These are phyloP conservation scores for Solanum peruvianum DNA, from an alignment of 257 asterid genomes.

Conservation along the genomic window DNA sequence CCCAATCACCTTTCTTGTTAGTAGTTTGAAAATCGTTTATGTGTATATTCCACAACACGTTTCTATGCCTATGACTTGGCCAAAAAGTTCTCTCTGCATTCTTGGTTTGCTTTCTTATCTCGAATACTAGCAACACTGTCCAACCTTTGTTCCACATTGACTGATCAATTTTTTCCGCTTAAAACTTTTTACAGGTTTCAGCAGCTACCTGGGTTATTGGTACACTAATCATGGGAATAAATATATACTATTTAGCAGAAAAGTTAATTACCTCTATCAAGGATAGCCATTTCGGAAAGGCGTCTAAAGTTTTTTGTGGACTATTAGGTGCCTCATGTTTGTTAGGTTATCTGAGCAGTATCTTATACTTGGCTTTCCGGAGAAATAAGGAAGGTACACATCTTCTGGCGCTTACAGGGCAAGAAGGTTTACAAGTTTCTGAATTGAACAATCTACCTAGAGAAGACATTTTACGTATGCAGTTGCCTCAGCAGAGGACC, in stretches of 20 bases:
- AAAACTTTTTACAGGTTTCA: constrained; percentile 37
- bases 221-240: constrained; percentile 73
- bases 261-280: constrained; percentile 48
- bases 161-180: background rate
- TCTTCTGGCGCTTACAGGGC: constrained; percentile 46
- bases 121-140: background rate
- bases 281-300: constrained; percentile 28
- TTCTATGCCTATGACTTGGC: background rate
- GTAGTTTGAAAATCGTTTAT: background rate
- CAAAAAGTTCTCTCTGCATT: background rate
- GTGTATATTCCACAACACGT: background rate
- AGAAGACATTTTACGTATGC: constrained; percentile 70
- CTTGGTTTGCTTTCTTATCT: background rate
- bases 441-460: constrained; percentile 36
- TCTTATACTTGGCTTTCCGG: constrained; percentile 49
- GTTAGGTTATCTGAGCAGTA: constrained; percentile 60
- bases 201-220: constrained; percentile 75
- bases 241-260: constrained; percentile 60
- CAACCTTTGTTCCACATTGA: background rate
- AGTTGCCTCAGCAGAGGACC: constrained; percentile 53
- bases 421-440: constrained; percentile 26
- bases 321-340: constrained; percentile 47
- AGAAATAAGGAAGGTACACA: constrained; percentile 51
- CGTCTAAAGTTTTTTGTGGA: constrained; percentile 46
- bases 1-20: background rate